A percentile compares a stretch with the other conserved stretches of the same genome.
These are phyloP conservation scores for Diplodia intermedia DNA, from an alignment of 2,329 filamentous ascomycete species.

Conservation along the genomic window DNA sequence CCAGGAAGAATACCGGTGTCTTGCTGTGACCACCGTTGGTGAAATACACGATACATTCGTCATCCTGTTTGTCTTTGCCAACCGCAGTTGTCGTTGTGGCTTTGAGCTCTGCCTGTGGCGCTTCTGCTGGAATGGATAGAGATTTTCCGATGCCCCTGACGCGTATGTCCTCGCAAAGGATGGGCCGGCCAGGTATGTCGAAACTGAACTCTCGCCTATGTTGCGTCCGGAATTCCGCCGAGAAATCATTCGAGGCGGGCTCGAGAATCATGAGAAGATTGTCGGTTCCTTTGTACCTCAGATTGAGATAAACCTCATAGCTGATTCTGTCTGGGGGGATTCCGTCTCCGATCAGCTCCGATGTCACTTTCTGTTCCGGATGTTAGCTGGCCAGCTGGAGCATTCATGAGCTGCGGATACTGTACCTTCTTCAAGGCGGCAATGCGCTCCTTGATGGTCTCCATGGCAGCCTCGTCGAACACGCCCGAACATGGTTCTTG, in stretches of 20 bases:
- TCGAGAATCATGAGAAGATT: slow-evolving; percentile 54
- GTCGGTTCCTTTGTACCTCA: slow-evolving; percentile 54
- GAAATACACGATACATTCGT: slow-evolving; percentile 38
- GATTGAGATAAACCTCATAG: slow-evolving; percentile 51
- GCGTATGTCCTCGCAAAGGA: slow-evolving; percentile 39
- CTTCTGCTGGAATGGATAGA: slow-evolving; percentile 31
- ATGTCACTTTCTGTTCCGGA: slow-evolving; percentile 59
- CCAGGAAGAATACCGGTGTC: slow-evolving; percentile 40
- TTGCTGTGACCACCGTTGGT: slow-evolving; percentile 35
- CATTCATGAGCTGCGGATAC: neutral
- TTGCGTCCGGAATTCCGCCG: slow-evolving; percentile 44
- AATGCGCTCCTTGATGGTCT: slow-evolving; percentile 71
- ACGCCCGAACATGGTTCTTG: slow-evolving; percentile 47
- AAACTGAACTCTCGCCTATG: slow-evolving; percentile 56
- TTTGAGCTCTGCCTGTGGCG: slow-evolving; percentile 33
- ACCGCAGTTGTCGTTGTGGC: neutral
- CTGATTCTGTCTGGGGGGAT: slow-evolving; percentile 53
- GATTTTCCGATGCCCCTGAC: slow-evolving; percentile 46
- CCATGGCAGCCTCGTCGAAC: slow-evolving; percentile 37
- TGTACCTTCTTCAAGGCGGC: slow-evolving; percentile 63
- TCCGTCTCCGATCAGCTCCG: slow-evolving; percentile 69
- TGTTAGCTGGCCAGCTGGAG: neutral
- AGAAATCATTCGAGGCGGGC: slow-evolving; percentile 44
- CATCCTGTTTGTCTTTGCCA: slow-evolving; percentile 5
- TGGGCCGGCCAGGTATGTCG: slow-evolving; percentile 46